phyloP scores from a whole-genome alignment of 305 asterid species.

The Euphrasia arctica region DNA sequence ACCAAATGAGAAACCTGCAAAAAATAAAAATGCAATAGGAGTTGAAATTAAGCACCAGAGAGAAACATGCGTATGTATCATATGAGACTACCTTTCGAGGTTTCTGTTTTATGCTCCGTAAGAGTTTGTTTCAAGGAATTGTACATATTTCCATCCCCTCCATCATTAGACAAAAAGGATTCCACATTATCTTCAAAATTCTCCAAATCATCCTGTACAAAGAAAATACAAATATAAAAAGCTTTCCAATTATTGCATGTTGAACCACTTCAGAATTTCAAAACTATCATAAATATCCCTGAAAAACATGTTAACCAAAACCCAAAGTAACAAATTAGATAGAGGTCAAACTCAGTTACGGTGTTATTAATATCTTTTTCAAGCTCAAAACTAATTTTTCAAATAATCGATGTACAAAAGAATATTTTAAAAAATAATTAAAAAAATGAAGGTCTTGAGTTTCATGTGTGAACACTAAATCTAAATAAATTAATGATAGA shows the following conservation, averaged over 20 bases:
- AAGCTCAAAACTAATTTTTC: constrained; percentile 20
- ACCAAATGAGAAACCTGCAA: constrained; percentile 83
- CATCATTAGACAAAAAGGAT: constrained; percentile 72
- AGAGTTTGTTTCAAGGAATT: constrained; percentile 71
- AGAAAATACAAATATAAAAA: constrained; percentile 11
- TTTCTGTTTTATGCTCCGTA: constrained; percentile 71
- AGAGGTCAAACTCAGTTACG: neutral
- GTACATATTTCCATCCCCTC: constrained; percentile 82
- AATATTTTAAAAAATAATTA: neutral
- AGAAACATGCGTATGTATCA: constrained; percentile 15
- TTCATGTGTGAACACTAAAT: neutral
- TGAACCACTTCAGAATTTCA: constrained; percentile 13
- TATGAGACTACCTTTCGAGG: constrained; percentile 60
- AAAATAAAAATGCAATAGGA: constrained; percentile 14
- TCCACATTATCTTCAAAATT: constrained; percentile 83
- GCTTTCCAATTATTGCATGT: neutral
- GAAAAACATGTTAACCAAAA: neutral
- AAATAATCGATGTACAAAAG: neutral
- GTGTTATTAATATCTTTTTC: neutral
- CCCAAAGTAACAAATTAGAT: constrained; percentile 2
- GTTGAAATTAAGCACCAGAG: constrained; percentile 24
- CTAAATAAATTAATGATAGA: constrained; percentile 15
- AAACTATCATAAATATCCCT: constrained; percentile 1
- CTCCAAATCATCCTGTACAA: constrained; percentile 79
- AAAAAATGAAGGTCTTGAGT: neutral